These are phyloP conservation scores for Proliferodiscus dingleyae DNA, from an alignment of 2,329 filamentous ascomycete genomes.

Conservation along the genomic window DNA sequence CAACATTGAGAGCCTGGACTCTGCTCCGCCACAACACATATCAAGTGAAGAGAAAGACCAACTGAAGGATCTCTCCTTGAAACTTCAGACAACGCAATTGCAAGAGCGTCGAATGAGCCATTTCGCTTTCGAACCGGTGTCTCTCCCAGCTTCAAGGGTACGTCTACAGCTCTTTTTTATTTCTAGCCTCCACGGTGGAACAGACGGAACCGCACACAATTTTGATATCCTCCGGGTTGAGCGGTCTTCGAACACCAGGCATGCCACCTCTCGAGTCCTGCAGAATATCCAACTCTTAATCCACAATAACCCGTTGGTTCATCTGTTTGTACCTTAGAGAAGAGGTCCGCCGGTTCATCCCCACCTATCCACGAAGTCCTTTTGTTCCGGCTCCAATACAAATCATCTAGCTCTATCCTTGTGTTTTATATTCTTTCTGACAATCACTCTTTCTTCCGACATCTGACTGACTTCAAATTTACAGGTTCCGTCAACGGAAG, in stretches of 20 bases:
- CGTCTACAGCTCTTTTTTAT: conserved; percentile 35
- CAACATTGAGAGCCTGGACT: conserved; percentile 31
- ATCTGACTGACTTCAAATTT: conserved; percentile 17
- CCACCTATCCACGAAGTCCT: too few species aligned
- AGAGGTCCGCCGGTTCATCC: too few species aligned
- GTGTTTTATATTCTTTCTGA: conserved; percentile 13
- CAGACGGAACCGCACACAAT: not conserved
- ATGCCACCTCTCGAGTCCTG: too few species aligned
- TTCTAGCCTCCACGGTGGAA: not conserved
- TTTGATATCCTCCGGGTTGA: not conserved
- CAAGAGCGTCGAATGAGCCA: conserved; percentile 81
- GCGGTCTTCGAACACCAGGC: too few species aligned
- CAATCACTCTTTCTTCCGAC: conserved; percentile 3
- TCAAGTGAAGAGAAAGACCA: conserved; percentile 18
- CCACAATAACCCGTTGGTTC: too few species aligned
- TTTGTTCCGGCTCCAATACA: conserved; percentile 3
- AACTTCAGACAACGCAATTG: conserved; percentile 67
- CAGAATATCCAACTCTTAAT: too few species aligned
- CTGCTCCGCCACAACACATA: conserved; percentile 17
- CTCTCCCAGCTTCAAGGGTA: conserved; percentile 79
- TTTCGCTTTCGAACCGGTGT: conserved; percentile 87
- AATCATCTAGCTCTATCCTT: conserved; percentile 16
- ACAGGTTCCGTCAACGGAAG: conserved; percentile 58
- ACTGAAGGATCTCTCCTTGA: conserved; percentile 52
- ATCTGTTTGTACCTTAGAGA: too few species aligned